These are phyloP conservation scores for Cinnamomum micranthum DNA, from an alignment of 164 flowering plant genomes.

Conservation along the genomic window DNA sequence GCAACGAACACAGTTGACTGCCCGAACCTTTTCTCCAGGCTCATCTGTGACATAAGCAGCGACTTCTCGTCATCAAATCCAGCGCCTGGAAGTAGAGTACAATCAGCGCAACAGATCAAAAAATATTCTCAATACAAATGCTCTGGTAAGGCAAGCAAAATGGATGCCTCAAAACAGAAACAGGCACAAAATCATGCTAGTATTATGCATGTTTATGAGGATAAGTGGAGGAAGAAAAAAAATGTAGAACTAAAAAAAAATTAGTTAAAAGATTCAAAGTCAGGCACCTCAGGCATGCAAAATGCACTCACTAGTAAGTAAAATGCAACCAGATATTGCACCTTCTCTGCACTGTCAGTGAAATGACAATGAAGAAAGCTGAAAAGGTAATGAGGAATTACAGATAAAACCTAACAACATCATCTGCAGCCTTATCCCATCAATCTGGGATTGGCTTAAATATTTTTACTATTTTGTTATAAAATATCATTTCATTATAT, in stretches of 20 bases:
- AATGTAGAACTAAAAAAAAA: neutral
- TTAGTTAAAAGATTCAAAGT: neutral
- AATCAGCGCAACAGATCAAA: neutral
- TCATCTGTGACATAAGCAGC: constrained; percentile 30
- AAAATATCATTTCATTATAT: too few relatives aligned
- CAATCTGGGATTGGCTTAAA: too few relatives aligned
- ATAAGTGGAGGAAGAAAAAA: neutral
- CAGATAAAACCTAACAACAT: too few relatives aligned
- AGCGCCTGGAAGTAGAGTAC: constrained; percentile 16
- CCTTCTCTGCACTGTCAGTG: too few relatives aligned
- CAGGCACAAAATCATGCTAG: too few relatives aligned
- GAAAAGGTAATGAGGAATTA: too few relatives aligned
- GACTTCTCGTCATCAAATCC: constrained; percentile 28
- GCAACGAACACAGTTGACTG: constrained; percentile 43
- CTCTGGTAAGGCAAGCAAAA: too few relatives aligned
- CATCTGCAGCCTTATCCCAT: too few relatives aligned
- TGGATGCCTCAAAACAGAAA: too few relatives aligned
- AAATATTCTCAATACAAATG: neutral
- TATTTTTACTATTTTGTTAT: too few relatives aligned
- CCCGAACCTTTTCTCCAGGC: constrained; percentile 44
- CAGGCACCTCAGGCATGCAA: neutral
- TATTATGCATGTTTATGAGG: too few relatives aligned
- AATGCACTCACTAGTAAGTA: neutral
- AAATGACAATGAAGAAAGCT: too few relatives aligned
- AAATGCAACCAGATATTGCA: neutral